Conservation (phyloP, 163 green algal genomes). For the Chlorella variabilis region DNA sequence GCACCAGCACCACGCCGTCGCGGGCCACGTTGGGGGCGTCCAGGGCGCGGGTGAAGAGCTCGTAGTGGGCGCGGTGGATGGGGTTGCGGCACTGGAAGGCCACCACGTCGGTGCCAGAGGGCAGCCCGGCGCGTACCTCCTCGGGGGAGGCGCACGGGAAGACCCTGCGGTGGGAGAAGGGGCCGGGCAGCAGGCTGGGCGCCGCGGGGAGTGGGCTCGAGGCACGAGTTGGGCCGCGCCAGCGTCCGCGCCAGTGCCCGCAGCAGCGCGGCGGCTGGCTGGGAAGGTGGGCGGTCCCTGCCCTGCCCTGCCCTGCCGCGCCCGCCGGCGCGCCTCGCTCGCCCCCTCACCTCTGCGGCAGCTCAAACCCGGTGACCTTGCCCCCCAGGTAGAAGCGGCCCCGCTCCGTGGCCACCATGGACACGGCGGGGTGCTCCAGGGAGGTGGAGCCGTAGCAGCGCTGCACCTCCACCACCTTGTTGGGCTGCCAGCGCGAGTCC, state of each 20-base stretch:
- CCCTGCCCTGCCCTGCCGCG: too few relatives aligned
- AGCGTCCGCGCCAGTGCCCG: too few relatives aligned
- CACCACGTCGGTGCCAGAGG: constrained; percentile 86
- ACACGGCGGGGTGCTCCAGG: constrained; percentile 94
- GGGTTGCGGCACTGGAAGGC: constrained; percentile 99
- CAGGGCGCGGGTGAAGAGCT: constrained; percentile 97
- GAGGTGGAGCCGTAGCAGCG: constrained; percentile 94
- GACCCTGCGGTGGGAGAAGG: constrained; percentile 40
- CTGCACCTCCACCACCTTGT: constrained; percentile 88
- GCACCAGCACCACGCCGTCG: constrained; percentile 91
- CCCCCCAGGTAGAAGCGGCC: constrained; percentile 89
- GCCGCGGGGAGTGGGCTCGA: too few relatives aligned
- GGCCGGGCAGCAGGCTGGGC: too few relatives aligned
- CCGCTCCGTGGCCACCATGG: constrained; percentile 97
- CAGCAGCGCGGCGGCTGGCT: too few relatives aligned
- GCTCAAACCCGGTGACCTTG: constrained; percentile 73
- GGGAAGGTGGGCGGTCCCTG: too few relatives aligned
- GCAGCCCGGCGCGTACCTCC: constrained; percentile 88
- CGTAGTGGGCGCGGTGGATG: constrained; percentile 98
- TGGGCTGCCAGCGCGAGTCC: constrained; percentile 84
- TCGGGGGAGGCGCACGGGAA: constrained; percentile 88
- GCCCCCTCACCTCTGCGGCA: constrained; percentile 52
- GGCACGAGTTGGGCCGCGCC: background rate
- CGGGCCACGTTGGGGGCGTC: constrained; percentile 86
- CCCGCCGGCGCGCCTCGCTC: too few relatives aligned